Evolutionary conservation across 768 basidiomycete species (phyloP).

Genomic region (Scleroderma bovista): DNA sequence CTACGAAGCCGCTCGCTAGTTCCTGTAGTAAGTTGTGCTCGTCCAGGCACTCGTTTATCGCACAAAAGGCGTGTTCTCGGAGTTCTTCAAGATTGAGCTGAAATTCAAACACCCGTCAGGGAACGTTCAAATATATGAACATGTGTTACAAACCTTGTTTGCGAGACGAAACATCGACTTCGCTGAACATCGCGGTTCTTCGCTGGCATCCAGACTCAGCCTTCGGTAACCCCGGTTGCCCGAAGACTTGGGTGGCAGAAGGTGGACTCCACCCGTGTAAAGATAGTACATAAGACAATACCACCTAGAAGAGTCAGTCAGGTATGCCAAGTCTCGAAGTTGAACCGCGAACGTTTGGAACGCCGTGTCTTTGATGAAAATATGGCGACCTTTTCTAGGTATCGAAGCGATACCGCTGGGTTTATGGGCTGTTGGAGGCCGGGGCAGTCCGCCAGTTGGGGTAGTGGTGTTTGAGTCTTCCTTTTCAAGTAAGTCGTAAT

Average conservation of each 20-base stretch:
- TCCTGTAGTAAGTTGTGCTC: neutral
- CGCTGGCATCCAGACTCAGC: neutral
- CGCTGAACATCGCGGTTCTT: conserved; percentile 28
- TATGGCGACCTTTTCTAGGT: conserved; percentile 16
- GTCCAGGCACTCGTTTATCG: neutral
- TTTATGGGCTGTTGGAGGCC: neutral
- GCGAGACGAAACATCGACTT: conserved; percentile 43
- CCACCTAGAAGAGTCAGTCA: conserved; percentile 21
- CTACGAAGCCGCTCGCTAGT: neutral
- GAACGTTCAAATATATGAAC: no score
- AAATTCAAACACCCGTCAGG: neutral
- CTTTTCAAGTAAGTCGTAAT: neutral
- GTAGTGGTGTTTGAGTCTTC: neutral
- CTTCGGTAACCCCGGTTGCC: neutral
- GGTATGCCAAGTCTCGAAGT: neutral
- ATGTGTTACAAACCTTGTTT: conserved; percentile 25
- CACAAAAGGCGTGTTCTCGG: neutral
- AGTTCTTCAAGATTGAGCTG: neutral
- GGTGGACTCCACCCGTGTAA: conserved; percentile 31
- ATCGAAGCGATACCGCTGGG: conserved; percentile 4
- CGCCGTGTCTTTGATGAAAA: conserved; percentile 22
- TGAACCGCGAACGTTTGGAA: conserved; percentile 20
- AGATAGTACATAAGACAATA: conserved; percentile 36
- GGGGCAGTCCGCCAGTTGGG: no score
- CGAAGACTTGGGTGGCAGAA: conserved; percentile 27